Evolutionary conservation across 805 yeast genomes (phyloP).

Genomic region (Saccharomycopsis olivae): DNA sequence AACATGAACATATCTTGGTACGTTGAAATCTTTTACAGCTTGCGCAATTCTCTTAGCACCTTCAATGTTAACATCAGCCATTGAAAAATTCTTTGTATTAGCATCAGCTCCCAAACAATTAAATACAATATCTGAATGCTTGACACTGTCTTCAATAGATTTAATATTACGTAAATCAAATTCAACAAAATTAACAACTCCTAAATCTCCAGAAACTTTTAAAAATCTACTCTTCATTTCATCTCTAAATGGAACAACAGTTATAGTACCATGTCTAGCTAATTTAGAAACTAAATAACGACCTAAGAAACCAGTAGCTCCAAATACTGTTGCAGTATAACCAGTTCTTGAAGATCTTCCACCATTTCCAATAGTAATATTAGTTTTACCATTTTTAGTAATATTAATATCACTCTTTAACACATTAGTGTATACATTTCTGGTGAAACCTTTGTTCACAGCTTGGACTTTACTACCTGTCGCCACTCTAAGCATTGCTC

Average conservation of each 20-base stretch:
- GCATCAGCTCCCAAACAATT: conserved; percentile 71
- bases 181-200: conserved; percentile 77
- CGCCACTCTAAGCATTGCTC: background rate
- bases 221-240: conserved; percentile 67
- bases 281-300: conserved; percentile 58
- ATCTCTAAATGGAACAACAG: conserved; percentile 73
- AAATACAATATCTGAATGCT: conserved; percentile 73
- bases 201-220: conserved; percentile 77
- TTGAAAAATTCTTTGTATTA: conserved; percentile 68
- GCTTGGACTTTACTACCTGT: background rate
- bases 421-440: conserved; percentile 25
- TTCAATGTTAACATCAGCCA: conserved; percentile 78
- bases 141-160: conserved; percentile 66
- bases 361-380: conserved; percentile 61
- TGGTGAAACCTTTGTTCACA: background rate
- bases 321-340: conserved; percentile 81
- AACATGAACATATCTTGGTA: conserved; percentile 67
- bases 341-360: conserved; percentile 84
- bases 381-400: conserved; percentile 66
- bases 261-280: conserved; percentile 73
- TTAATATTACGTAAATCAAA: conserved; percentile 70
- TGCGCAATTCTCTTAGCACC: conserved; percentile 68
- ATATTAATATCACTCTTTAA: conserved; percentile 53
- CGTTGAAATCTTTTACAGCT: conserved; percentile 58
- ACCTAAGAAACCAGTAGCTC: conserved; percentile 73